A percentile compares a stretch with the other conserved stretches of the same genome.
phyloP scores from a whole-genome alignment of 768 basidiomycete genomes.

The Leccinum longicurvipes region DNA sequence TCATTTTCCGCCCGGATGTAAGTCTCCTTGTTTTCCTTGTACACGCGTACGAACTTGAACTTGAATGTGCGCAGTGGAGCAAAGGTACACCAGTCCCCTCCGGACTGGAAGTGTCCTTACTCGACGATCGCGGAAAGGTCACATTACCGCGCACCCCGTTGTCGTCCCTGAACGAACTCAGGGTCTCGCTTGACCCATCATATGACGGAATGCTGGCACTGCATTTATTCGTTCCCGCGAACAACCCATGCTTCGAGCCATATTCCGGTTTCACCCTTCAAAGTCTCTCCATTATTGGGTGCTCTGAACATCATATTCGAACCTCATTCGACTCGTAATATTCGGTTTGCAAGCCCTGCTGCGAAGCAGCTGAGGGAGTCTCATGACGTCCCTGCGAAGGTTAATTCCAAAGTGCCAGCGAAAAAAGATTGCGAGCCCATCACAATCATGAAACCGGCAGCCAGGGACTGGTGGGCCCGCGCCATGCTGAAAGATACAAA shows the following conservation, averaged over 20 bases:
- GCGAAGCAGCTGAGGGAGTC: background rate
- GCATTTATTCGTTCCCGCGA: background rate
- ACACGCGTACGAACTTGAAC: background rate
- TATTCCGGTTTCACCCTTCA: constrained; percentile 6
- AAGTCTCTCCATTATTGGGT: constrained; percentile 2
- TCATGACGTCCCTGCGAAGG: background rate
- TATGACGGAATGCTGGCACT: constrained; percentile 4
- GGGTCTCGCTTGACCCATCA: background rate
- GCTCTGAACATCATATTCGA: constrained; percentile 10
- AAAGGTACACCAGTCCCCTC: background rate
- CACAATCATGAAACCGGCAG: constrained; percentile 4
- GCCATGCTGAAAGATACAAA: background rate
- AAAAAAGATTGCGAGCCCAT: background rate
- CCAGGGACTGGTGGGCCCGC: constrained; percentile 11
- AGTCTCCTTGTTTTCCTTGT: background rate
- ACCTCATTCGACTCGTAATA: constrained; percentile 8
- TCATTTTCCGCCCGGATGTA: background rate
- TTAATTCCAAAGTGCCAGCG: background rate
- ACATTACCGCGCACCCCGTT: no score
- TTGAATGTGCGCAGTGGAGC: background rate
- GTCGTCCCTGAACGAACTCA: no score
- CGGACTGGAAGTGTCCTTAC: background rate
- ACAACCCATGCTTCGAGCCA: background rate
- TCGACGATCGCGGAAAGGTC: no score
- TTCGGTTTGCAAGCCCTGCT: constrained; percentile 8